These are phyloP conservation scores for Termitomyces sp. DNA, from an alignment of 768 basidiomycete genomes.

Conservation along the genomic window DNA sequence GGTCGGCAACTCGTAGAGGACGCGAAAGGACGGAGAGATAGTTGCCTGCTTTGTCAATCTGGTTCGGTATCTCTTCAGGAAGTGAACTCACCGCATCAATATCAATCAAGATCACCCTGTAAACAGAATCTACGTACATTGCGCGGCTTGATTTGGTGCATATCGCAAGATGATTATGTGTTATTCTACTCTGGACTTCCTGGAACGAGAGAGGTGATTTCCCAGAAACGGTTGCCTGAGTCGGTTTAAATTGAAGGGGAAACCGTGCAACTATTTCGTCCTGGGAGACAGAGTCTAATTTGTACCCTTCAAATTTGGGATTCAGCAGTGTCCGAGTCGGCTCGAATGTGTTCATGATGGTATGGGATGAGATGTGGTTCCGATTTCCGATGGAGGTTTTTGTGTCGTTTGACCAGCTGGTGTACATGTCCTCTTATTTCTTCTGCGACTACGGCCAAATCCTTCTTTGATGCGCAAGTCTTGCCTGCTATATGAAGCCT, in stretches of 20 bases:
- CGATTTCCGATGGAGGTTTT: neutral
- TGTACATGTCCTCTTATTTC: neutral
- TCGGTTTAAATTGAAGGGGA: constrained; percentile 46
- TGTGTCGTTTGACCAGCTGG: neutral
- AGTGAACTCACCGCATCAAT: constrained; percentile 48
- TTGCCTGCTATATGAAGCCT: neutral
- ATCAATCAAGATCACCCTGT: constrained; percentile 54
- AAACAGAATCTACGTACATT: constrained; percentile 63
- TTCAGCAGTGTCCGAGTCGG: constrained; percentile 56
- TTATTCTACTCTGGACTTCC: constrained; percentile 79
- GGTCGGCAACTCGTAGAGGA: constrained; percentile 55
- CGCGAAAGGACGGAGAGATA: constrained; percentile 43
- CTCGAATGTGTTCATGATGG: constrained; percentile 30
- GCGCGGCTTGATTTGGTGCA: constrained; percentile 39
- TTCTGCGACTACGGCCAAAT: neutral
- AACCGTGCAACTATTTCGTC: constrained; percentile 48
- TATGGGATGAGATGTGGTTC: neutral
- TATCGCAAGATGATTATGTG: constrained; percentile 73
- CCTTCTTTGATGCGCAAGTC: neutral
- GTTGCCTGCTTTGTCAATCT: constrained; percentile 40
- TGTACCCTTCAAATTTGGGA: constrained; percentile 84
- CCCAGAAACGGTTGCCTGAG: constrained; percentile 58
- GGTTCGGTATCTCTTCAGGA: constrained; percentile 3
- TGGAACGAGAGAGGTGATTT: constrained; percentile 63
- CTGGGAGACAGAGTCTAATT: constrained; percentile 55